phyloP scores from a whole-genome alignment of 192 early-diverging fungal species.

The Linnemannia exigua region DNA sequence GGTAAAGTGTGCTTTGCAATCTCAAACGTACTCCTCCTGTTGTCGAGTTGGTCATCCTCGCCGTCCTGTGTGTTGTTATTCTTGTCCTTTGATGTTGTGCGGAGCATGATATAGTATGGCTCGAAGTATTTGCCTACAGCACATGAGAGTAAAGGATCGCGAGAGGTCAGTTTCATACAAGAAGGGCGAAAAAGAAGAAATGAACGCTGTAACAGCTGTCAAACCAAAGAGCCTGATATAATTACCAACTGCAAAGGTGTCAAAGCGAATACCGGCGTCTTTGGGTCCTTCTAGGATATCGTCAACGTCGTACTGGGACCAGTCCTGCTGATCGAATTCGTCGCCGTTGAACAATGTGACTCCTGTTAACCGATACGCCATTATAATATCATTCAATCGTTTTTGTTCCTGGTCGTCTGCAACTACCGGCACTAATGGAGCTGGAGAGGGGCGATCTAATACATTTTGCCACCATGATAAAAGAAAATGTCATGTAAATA shows the following conservation, averaged over 20 bases:
- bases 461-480: background rate
- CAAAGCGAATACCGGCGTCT: slow-evolving; percentile 61
- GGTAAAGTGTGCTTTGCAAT: slow-evolving; percentile 66
- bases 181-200: no score
- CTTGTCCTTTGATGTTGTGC: slow-evolving; percentile 1
- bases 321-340: slow-evolving; percentile 17
- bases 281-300: slow-evolving; percentile 23
- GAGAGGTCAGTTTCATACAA: background rate
- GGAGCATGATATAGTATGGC: slow-evolving; percentile 64
- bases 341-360: slow-evolving; percentile 36
- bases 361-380: slow-evolving; percentile 50
- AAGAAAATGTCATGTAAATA: background rate
- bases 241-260: slow-evolving; percentile 65
- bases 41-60: background rate
- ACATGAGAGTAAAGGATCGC: background rate
- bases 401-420: slow-evolving; percentile 36
- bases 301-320: slow-evolving; percentile 1
- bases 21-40: background rate
- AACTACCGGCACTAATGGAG: background rate
- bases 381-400: slow-evolving; percentile 41
- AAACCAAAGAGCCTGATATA: background rate
- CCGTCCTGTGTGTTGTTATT: background rate
- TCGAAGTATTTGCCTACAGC: slow-evolving; percentile 57
- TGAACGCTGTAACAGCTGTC: no score
- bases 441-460: slow-evolving; percentile 6